Evolutionary conservation across 2,329 filamentous ascomycete species (phyloP).

Genomic region (Nigrograna mackinnonii): DNA sequence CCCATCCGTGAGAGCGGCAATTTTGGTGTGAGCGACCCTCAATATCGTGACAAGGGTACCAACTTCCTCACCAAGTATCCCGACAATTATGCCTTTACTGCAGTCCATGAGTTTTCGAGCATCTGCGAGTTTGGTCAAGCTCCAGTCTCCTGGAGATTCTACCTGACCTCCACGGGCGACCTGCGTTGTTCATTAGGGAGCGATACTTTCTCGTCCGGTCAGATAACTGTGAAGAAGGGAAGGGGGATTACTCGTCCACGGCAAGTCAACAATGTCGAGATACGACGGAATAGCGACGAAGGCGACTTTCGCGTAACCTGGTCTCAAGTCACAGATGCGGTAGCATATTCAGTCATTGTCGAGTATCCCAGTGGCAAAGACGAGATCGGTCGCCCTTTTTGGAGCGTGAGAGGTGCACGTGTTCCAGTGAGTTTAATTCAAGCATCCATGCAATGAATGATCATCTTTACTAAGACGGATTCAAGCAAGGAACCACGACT

Average conservation of each 20-base stretch:
- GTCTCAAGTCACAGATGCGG: constrained; percentile 5
- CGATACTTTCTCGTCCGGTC: background rate
- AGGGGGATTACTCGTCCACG: background rate
- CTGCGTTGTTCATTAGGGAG: constrained; percentile 2
- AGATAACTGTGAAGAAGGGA: background rate
- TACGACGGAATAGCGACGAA: constrained; percentile 5
- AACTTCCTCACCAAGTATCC: constrained; percentile 9
- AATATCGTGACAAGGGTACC: constrained; percentile 8
- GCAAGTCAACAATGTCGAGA: constrained; percentile 3
- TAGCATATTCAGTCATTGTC: constrained; percentile 12
- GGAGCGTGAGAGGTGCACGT: constrained; percentile 9
- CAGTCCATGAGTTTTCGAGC: constrained; percentile 11
- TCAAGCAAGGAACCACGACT: background rate
- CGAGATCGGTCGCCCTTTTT: constrained; percentile 7
- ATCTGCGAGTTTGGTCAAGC: constrained; percentile 8
- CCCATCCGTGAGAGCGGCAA: constrained; percentile 4
- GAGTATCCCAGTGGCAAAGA: constrained; percentile 10
- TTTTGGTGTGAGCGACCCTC: constrained; percentile 9
- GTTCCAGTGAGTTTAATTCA: constrained; percentile 4
- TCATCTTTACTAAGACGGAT: background rate
- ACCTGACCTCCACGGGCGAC: constrained; percentile 1
- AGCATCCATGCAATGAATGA: background rate
- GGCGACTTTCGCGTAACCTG: constrained; percentile 9
- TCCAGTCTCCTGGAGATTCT: constrained; percentile 11
- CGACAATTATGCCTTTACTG: constrained; percentile 9